Evolutionary conservation across 768 basidiomycete genomes (phyloP).

Genomic region (Boletus rubescentipes): DNA sequence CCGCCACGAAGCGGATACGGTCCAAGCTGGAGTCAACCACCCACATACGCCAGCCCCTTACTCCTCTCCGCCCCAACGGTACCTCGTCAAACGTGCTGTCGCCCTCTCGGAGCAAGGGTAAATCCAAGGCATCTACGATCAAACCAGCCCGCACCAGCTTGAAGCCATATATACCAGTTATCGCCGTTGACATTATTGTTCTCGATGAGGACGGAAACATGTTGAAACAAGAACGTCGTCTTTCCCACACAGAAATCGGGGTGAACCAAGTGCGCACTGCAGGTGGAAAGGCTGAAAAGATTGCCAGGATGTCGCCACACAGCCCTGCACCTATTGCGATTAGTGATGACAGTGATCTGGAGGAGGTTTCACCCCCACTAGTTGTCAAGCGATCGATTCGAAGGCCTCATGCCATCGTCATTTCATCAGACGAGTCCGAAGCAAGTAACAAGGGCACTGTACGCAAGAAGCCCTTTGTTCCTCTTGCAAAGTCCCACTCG

Average conservation of each 20-base stretch:
- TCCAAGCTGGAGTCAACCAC: constrained; percentile 18
- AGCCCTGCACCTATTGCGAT: constrained; percentile 20
- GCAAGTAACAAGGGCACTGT: constrained; percentile 20
- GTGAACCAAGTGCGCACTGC: constrained; percentile 28
- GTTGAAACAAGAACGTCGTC: constrained; percentile 59
- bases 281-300: constrained; percentile 10
- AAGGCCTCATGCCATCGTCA: constrained; percentile 26
- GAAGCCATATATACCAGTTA: constrained; percentile 45
- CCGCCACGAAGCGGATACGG: constrained; percentile 14
- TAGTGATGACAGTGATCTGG: constrained; percentile 30
- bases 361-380: constrained; percentile 24
- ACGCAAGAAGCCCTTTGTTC: constrained; percentile 3
- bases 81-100: constrained; percentile 37
- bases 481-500: constrained; percentile 10
- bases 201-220: constrained; percentile 59
- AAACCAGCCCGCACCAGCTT: constrained; percentile 27
- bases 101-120: constrained; percentile 21
- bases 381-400: constrained; percentile 12
- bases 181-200: constrained; percentile 67
- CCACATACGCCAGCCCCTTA: constrained; percentile 40
- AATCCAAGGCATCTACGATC: constrained; percentile 18
- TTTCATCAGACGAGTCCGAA: constrained; percentile 53
- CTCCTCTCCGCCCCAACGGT: constrained; percentile 38
- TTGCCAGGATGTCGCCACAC: neutral
- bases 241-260: constrained; percentile 46